Base-by-base conservation (phyloP, 164 flowering plant species). In the Stephania japonica region DNA sequence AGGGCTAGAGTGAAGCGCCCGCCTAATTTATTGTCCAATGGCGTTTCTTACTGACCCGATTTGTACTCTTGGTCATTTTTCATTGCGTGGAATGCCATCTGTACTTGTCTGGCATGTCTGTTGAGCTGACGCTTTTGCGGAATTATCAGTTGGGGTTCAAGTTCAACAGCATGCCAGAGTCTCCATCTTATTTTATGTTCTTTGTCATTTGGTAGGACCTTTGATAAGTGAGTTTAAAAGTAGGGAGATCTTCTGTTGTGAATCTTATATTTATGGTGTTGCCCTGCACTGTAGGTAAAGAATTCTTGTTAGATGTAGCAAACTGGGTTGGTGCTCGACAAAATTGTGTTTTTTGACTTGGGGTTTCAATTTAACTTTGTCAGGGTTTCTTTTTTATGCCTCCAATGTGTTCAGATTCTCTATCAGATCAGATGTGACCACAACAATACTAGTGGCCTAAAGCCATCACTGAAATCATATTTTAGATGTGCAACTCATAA, bases 11-110 rank as follows among this genome's bases (percentile, higher is more conserved):
- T 42, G 24, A 41, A 21, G 18, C 43, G 3, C 26, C 68, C 68
- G 9, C 18, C 50, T 27, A 26, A 56, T 24, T 72, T 59, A 49
- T 74, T 75, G 26, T 21, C 49, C 25, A 19, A 56, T 44, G 70
- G 78, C 72, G 76, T 74, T 78, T 64, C 79, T 56, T 44, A 77
- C 85, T 84, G 84, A 86, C 86, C 74, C 68, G 75, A 78, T 69
- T 72, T 23, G 65, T 44, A 42, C 64, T 41, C 68, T 41, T 38
- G 44, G 19, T 56, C 70, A 70, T 75, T 75, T 71, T 69, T 69
- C 61, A 70, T 75, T 75, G 43, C 68, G 23, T 65, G 23, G 68
- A 62, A 74, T 32, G n/a, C 66, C 43, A 8, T n/a, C 42, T 49
- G 24, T 68, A 10, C 27, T 49, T 75, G 70, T 67, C 68, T 43